These are phyloP conservation scores for Mortierella antarctica DNA, from an alignment of 192 early-diverging fungal genomes.

Conservation along the genomic window DNA sequence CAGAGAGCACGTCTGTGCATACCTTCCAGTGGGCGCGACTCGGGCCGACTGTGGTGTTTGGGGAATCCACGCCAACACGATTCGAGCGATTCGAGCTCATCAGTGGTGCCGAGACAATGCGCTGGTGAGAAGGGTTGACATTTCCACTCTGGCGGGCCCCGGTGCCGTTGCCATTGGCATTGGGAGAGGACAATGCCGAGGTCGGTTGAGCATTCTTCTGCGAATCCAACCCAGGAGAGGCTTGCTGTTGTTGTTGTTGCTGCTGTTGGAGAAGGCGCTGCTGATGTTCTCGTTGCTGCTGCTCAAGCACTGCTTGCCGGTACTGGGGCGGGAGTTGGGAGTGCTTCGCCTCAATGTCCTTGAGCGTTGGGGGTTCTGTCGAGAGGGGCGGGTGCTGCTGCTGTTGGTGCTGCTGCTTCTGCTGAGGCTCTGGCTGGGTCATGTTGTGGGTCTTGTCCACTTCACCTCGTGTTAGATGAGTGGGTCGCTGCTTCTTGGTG, in stretches of 20 bases:
- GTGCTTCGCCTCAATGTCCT: conserved; percentile 34
- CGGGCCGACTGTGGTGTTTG: conserved; percentile 6
- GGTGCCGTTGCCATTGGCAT: conserved; percentile 9
- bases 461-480: conserved; percentile 46
- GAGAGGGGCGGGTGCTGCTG: conserved; percentile 1
- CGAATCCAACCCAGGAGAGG: conserved; percentile 11
- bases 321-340: conserved; percentile 46
- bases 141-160: neutral
- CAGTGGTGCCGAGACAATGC: conserved; percentile 26
- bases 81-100: conserved; percentile 23
- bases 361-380: conserved; percentile 28
- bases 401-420: conserved; percentile 3
- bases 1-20: neutral
- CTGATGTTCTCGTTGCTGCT: conserved; percentile 46
- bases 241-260: conserved; percentile 12
- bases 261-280: conserved; percentile 32
- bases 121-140: conserved; percentile 18
- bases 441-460: conserved; percentile 7
- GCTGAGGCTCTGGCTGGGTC: no score
- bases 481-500: conserved; percentile 50
- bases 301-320: conserved; percentile 42
- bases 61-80: conserved; percentile 1
- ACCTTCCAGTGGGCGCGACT: conserved; percentile 53
- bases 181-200: conserved; percentile 27
- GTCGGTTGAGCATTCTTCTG: conserved; percentile 11